A percentile compares a stretch with the other conserved stretches of the same genome.
Evolutionary conservation across 495 filamentous ascomycete genomes (phyloP).

Genomic region (Penicillium ochrochloron): DNA sequence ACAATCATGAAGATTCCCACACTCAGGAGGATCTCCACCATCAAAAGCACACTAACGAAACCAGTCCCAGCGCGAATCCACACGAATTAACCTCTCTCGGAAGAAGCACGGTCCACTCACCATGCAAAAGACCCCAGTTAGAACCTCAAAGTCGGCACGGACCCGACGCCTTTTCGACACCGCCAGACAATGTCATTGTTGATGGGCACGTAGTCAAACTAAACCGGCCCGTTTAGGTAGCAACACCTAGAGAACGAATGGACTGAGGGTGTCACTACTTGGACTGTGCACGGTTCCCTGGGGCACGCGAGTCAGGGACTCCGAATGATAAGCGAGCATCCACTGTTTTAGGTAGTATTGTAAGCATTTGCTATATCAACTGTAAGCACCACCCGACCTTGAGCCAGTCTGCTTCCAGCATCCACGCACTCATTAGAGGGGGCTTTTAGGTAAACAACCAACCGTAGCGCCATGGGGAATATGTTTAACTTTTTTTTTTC

Average conservation of each 20-base stretch:
- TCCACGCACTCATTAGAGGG: not conserved
- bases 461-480: not conserved
- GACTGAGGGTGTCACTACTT: not conserved
- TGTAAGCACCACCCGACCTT: not conserved
- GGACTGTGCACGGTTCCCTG: not conserved
- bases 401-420: not conserved
- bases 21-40: not conserved
- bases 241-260: no score
- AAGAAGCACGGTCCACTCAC: not conserved
- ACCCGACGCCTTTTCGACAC: constrained; percentile 2
- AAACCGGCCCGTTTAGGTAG: not conserved
- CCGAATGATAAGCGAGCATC: not conserved
- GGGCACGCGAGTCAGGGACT: not conserved
- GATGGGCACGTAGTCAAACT: not conserved
- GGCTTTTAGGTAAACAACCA: not conserved
- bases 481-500: constrained; percentile 7
- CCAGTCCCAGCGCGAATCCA: constrained; percentile 7
- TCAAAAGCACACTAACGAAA: not conserved
- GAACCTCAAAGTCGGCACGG: not conserved
- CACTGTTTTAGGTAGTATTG: not conserved
- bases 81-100: not conserved
- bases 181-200: not conserved
- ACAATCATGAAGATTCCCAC: not conserved
- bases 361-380: not conserved
- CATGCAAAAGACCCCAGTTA: not conserved